Evolutionary conservation across 768 basidiomycete species (phyloP).

Genomic region (Macrocybe gigantea): DNA sequence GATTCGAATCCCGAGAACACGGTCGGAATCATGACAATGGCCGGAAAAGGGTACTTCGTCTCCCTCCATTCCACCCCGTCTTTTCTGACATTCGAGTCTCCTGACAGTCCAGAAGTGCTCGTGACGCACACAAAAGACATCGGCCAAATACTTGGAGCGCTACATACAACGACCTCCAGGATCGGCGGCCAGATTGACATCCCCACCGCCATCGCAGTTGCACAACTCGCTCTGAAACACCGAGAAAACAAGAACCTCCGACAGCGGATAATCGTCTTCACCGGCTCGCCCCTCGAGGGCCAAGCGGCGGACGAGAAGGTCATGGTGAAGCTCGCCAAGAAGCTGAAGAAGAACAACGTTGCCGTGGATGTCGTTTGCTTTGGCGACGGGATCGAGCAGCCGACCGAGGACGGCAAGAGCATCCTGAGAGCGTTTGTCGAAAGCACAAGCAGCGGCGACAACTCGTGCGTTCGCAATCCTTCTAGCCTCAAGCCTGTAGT

Average conservation of each 20-base stretch:
- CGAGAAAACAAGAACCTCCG: conserved; percentile 97
- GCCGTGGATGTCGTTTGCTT: conserved; percentile 89
- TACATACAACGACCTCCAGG: conserved; percentile 65
- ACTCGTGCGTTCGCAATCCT: conserved; percentile 55
- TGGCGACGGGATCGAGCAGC: conserved; percentile 81
- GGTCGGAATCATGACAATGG: conserved; percentile 98
- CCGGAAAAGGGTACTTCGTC: conserved; percentile 77
- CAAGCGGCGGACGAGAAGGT: conserved; percentile 67
- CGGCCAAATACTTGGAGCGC: conserved; percentile 80
- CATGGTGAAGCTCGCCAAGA: conserved; percentile 89
- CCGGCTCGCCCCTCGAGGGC: conserved; percentile 81
- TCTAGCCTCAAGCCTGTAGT: background rate
- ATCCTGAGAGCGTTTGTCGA: conserved; percentile 82
- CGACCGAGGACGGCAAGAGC: conserved; percentile 49
- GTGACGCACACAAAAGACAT: conserved; percentile 95
- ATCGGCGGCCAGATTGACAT: conserved; percentile 84
- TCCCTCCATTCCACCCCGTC: background rate
- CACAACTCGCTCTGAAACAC: conserved; percentile 95
- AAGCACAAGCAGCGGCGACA: conserved; percentile 72
- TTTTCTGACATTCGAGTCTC: background rate
- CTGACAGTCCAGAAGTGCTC: conserved; percentile 82
- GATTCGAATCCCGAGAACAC: conserved; percentile 97
- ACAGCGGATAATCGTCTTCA: conserved; percentile 92
- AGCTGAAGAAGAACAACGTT: conserved; percentile 99
- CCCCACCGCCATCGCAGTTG: conserved; percentile 86